Evolutionary conservation across 176 grass and related monocot species (phyloP).

Genomic region (Carex parvula): DNA sequence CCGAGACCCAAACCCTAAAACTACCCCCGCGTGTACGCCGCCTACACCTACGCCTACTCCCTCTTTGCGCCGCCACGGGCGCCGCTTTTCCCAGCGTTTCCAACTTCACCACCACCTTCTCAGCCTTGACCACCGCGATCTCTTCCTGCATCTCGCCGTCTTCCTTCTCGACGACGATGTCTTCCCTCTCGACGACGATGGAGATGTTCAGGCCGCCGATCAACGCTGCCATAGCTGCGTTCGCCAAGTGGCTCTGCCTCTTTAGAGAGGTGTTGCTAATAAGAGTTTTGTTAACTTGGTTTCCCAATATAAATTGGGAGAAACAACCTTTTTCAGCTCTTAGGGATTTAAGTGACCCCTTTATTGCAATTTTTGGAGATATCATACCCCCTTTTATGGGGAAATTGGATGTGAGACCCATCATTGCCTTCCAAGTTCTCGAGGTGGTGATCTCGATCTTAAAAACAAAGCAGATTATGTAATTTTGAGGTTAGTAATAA

Average conservation of each 20-base stretch:
- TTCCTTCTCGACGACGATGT: constrained; percentile 46
- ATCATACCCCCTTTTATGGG: constrained; percentile 87
- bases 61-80: constrained; percentile 23
- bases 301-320: constrained; percentile 96
- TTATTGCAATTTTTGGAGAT: constrained; percentile 81
- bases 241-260: constrained; percentile 82
- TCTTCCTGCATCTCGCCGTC: constrained; percentile 34
- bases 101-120: constrained; percentile 40
- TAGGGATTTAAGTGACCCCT: constrained; percentile 82
- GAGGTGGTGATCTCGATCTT: constrained; percentile 82
- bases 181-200: constrained; percentile 48
- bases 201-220: constrained; percentile 60
- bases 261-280: constrained; percentile 87
- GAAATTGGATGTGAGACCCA: constrained; percentile 82
- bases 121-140: constrained; percentile 29
- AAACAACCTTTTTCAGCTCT: constrained; percentile 85
- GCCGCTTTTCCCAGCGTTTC: constrained; percentile 32
- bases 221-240: constrained; percentile 62
- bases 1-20: constrained; percentile 31
- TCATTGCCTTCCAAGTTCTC: constrained; percentile 80
- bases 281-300: constrained; percentile 86
- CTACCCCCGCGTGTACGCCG: constrained; percentile 19
- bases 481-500: constrained; percentile 26
- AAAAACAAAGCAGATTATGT: constrained; percentile 73
- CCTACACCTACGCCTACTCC: constrained; percentile 4